Evolutionary conservation across 192 early-diverging fungal genomes (phyloP), one percentile per base, ranked within the genome.

Genomic region (Backusella westeae): DNA sequence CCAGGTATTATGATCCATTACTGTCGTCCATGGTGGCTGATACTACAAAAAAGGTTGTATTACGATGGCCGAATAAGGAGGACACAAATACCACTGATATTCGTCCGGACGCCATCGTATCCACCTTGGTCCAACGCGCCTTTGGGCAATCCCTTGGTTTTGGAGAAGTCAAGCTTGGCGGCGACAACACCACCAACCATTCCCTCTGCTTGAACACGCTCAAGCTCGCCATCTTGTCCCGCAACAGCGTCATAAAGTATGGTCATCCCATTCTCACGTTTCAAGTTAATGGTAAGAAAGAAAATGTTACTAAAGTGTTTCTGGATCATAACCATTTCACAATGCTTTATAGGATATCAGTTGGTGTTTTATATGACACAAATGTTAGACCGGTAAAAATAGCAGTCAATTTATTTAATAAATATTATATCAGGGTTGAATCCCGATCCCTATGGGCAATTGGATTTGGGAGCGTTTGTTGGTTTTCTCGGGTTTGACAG

Each of bases 351-450:
- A 78, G 42, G 76, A n/a, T 78, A 0, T 29, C 71, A 72, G 29
- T 36, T 73, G 41, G 71, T 73, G 23, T 74, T 72, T 73, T 78
- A 78, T 67, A 78, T 78, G 71, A 78, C 71, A 72, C 76, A 78
- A 73, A 73, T 52, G 71, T 73, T 78, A 65, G 70, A 26, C 26
- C 70, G 29, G 29, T 29, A 1, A 29, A 29, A 29, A 29, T 29
- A 29, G 29, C 1, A 29, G 29, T 29, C 29, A 29, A 1, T 29
- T 29, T 29, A 29, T 29, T 29, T 29, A 29, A 29, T 29, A 29
- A 29, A 29, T 29, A 29, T 29, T 29, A 29, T 29, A 29, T 29
- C 29, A 29, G 29, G 29, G 29, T 29, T 29, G 29, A 29, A 29
- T 29, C 29, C 29, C 29, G 29, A 29, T 29, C 29, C 29, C 29